Conservation (phyloP, 2,329 filamentous ascomycete genomes). For the Nigrospora sphaerica region DNA sequence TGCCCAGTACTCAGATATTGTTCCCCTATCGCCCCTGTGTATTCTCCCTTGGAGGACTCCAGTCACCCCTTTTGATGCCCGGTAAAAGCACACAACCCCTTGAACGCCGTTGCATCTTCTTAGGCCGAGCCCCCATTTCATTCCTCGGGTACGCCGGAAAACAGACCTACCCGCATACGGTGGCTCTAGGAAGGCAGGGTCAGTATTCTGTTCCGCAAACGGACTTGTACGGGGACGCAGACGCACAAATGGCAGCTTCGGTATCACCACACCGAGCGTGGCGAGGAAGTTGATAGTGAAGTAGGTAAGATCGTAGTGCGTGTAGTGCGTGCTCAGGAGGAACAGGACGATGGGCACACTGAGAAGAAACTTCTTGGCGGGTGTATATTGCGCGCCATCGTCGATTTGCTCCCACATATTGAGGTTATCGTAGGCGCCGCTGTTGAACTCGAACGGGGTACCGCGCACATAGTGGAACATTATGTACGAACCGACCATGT, state of each 20-base stretch:
- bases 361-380: slow-evolving; percentile 95
- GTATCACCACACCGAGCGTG: slow-evolving; percentile 86
- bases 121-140: slow-evolving; percentile 13
- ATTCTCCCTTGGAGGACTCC: background rate
- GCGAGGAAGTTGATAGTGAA: slow-evolving; percentile 97
- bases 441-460: slow-evolving; percentile 97
- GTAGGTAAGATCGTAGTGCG: slow-evolving; percentile 93
- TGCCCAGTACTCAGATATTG: background rate
- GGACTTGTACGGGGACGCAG: background rate
- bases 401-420: slow-evolving; percentile 99
- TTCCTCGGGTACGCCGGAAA: slow-evolving; percentile 63
- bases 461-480: slow-evolving; percentile 99
- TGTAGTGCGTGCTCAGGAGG: slow-evolving; percentile 96
- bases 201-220: slow-evolving; percentile 5
- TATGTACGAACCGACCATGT: slow-evolving; percentile 97
- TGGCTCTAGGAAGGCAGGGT: slow-evolving; percentile 53
- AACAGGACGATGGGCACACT: slow-evolving; percentile 92
- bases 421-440: slow-evolving; percentile 95
- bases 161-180: slow-evolving; percentile 69
- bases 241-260: slow-evolving; percentile 90
- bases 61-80: background rate
- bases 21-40: background rate
- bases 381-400: slow-evolving; percentile 97
- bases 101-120: slow-evolving; percentile 11
- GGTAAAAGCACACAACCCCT: background rate